Evolutionary conservation across 2,329 filamentous ascomycete species (phyloP), one percentile per base, ranked within the genome.

Genomic region (Metarhizium album): DNA sequence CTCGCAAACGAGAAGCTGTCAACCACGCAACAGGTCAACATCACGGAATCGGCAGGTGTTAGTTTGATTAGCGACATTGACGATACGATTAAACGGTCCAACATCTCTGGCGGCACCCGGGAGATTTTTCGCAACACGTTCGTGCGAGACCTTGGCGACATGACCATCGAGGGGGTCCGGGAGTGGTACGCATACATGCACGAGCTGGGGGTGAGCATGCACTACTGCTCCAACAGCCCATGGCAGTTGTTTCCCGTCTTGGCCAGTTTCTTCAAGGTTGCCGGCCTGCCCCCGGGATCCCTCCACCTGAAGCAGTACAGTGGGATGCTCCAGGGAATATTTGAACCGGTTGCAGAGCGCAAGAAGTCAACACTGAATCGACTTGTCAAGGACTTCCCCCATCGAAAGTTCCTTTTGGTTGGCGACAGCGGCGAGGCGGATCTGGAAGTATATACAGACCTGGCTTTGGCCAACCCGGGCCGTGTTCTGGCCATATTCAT

Each of bases 181-280:
- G 88, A 94, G 55, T 97, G 93, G 91, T 98, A 97, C 63, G 81
- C 74, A 35, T 75, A 75, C 20, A 76, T 98, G 69, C 78, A 86
- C 38, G 74, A 82, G 20, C 81, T 91, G 70, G 90, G 90, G 18
- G 91, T 97, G 23, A 81, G 83, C 59, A 78, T 98, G 48, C 94
- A 98, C 64, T 98, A 98, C 66, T 94, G 95, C 57, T 98, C 93
- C n/a, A 98, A 98, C 67, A 95, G 91, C 47, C 93, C 93, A 0
- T 98, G 94, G 94, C 94, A 98, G 65, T 76, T 98, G 6, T 98
- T 88, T 60, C 93, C 93, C 0, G 82, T 97, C 2, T 72, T 98
- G 11, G 85, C 87, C 4, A 88, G 80, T 49, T 98, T 86, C 64
- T 95, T 97, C 65, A 82, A 83, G 56, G 69, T 85, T 40, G 86